Percentiles rank a stretch among this genome's conserved stretches.
Conservation (phyloP, 768 basidiomycete genomes). For the Boletellus ananas region DNA sequence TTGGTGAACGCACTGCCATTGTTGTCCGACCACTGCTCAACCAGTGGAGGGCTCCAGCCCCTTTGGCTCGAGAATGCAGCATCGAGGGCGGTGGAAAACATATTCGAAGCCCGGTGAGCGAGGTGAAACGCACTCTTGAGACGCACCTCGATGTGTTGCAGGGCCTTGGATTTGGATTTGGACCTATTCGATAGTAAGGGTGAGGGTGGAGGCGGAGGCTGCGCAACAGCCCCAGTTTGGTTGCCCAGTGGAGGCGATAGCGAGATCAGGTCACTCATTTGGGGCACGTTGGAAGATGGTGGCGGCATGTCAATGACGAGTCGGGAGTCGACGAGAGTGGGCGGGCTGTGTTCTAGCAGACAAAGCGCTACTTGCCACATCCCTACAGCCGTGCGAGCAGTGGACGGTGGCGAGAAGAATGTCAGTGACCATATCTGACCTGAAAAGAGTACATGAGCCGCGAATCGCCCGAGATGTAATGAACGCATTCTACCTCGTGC, state of each 20-base stretch:
- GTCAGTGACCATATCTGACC: conserved; percentile 28
- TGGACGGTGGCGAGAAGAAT: conserved; percentile 17
- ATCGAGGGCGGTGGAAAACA: conserved; percentile 1
- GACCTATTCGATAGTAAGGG: not conserved
- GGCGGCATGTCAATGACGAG: conserved; percentile 41
- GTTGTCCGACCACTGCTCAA: conserved; percentile 11
- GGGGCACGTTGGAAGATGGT: not conserved
- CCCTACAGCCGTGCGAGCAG: conserved; percentile 5
- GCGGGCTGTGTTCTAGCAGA: conserved; percentile 55
- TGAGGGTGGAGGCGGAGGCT: not conserved
- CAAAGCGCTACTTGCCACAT: conserved; percentile 46
- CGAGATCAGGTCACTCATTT: conserved; percentile 6
- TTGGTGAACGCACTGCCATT: conserved; percentile 6
- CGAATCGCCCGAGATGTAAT: not conserved
- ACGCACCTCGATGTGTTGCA: conserved; percentile 24
- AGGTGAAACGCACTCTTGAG: conserved; percentile 24
- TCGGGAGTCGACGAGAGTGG: conserved; percentile 53
- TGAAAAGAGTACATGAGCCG: not conserved
- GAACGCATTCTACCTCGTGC: conserved; percentile 41
- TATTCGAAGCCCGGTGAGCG: conserved; percentile 22
- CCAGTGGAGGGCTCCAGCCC: conserved; percentile 8
- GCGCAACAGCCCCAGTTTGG: not conserved
- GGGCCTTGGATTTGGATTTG: conserved; percentile 6
- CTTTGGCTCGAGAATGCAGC: conserved; percentile 2
- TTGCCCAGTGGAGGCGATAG: conserved; percentile 2